A percentile compares a stretch with the other conserved stretches of the same genome.
These are phyloP conservation scores for Ascomycota sp. DNA, from an alignment of 2,329 filamentous ascomycete species.

Conservation along the genomic window DNA sequence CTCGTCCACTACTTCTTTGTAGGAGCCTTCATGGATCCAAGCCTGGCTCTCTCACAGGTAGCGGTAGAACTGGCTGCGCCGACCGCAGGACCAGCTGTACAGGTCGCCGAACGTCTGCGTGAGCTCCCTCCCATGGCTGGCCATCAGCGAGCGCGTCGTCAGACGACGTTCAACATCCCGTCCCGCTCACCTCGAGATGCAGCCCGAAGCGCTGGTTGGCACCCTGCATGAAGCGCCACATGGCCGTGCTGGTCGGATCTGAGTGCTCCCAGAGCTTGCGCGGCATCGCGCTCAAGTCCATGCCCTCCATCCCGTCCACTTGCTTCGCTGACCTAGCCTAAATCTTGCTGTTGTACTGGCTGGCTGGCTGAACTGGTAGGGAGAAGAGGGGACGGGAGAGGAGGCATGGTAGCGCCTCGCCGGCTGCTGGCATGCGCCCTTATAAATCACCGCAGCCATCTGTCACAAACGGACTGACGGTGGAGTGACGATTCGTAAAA, in stretches of 20 bases:
- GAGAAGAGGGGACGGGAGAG: too few relatives aligned
- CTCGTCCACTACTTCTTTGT: constrained; percentile 45
- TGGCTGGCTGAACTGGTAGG: too few relatives aligned
- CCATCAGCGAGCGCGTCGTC: neutral
- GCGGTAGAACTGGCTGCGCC: constrained; percentile 43
- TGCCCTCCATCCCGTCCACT: neutral
- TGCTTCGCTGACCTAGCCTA: too few relatives aligned
- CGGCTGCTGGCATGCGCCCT: too few relatives aligned
- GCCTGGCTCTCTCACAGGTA: constrained; percentile 38
- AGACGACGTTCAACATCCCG: neutral
- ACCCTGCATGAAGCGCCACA: constrained; percentile 46
- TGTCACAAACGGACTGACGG: too few relatives aligned
- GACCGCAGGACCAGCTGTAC: constrained; percentile 45
- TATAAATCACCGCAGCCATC: too few relatives aligned
- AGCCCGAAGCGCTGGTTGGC: constrained; percentile 37
- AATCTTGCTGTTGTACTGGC: too few relatives aligned
- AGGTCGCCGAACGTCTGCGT: constrained; percentile 45
- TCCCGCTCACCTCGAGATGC: constrained; percentile 25
- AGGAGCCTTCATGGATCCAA: constrained; percentile 42
- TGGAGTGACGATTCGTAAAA: too few relatives aligned
- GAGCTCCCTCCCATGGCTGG: neutral
- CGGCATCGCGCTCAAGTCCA: constrained; percentile 14
- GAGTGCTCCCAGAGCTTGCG: constrained; percentile 51
- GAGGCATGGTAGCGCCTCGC: too few relatives aligned
- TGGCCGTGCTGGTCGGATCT: constrained; percentile 36